Evolutionary conservation across 2,329 filamentous ascomycete genomes (phyloP).

Genomic region (Alternaria hordeiaustralica): DNA sequence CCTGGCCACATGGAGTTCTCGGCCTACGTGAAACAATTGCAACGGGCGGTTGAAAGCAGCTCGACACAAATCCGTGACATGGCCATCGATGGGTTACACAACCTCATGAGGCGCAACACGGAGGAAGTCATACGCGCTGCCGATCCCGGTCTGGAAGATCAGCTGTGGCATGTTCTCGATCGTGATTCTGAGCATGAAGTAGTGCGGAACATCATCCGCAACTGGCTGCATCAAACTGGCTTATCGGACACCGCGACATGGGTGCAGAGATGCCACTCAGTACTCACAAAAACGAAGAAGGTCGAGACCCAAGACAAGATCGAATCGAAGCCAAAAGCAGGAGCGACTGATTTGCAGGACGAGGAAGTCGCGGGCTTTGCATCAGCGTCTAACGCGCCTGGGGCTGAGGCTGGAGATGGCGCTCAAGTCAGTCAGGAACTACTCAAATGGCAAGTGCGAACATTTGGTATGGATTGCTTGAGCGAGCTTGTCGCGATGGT

Average conservation of each 20-base stretch:
- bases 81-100: constrained; percentile 87
- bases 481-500: constrained; percentile 82
- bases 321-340: constrained; percentile 57
- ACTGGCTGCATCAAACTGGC: constrained; percentile 92
- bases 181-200: constrained; percentile 75
- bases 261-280: constrained; percentile 86
- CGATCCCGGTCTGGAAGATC: constrained; percentile 81
- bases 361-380: constrained; percentile 98
- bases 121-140: constrained; percentile 80
- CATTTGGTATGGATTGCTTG: constrained; percentile 90
- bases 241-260: constrained; percentile 80
- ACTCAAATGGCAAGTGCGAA: constrained; percentile 92
- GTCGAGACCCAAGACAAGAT: constrained; percentile 64
- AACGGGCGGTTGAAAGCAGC: constrained; percentile 75
- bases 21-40: constrained; percentile 82
- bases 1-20: constrained; percentile 84
- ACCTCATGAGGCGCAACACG: constrained; percentile 91
- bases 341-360: constrained; percentile 81
- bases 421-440: constrained; percentile 73
- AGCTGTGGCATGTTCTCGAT: constrained; percentile 90
- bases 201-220: constrained; percentile 84
- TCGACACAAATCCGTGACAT: constrained; percentile 75
- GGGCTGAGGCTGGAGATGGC: constrained; percentile 50
- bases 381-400: constrained; percentile 67
- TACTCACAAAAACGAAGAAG: constrained; percentile 84